phyloP scores from a whole-genome alignment of 352 stramenopile species.

The Globisporangium irregulare region DNA sequence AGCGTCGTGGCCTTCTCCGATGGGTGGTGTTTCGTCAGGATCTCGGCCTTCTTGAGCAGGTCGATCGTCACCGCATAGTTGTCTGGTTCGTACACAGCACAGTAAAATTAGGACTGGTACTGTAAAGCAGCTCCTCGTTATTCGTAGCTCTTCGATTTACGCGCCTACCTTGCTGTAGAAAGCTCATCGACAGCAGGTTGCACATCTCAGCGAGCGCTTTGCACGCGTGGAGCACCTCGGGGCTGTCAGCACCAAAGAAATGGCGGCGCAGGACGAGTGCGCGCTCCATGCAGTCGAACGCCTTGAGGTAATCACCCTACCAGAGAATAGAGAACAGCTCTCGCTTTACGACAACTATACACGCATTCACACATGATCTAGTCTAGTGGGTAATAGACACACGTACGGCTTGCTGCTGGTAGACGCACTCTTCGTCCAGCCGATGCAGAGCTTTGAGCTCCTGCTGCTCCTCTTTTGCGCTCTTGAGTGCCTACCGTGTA shows the following conservation, averaged over 20 bases:
- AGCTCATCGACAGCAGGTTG: constrained; percentile 93
- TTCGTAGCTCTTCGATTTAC: neutral
- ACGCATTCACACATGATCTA: neutral
- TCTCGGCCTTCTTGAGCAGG: constrained; percentile 92
- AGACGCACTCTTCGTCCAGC: constrained; percentile 89
- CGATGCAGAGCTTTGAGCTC: constrained; percentile 88
- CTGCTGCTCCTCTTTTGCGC: constrained; percentile 53
- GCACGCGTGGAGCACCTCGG: constrained; percentile 83
- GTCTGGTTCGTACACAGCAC: constrained; percentile 27
- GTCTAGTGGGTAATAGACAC: no score
- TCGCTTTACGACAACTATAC: neutral
- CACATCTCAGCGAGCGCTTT: constrained; percentile 91
- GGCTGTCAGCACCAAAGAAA: constrained; percentile 89
- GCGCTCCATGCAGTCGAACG: constrained; percentile 92
- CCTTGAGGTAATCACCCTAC: constrained; percentile 90
- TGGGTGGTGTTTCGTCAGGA: constrained; percentile 85
- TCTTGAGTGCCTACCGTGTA: constrained; percentile 23
- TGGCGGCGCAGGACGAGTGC: constrained; percentile 89
- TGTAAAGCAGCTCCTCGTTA: neutral
- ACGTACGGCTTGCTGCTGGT: constrained; percentile 76
- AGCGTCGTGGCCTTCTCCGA: constrained; percentile 86
- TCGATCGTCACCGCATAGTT: constrained; percentile 91
- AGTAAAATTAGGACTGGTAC: neutral
- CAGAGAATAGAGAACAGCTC: neutral
- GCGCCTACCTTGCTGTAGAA: constrained; percentile 78